Evolutionary conservation across 2,329 filamentous ascomycete species (phyloP), one percentile per base, ranked within the genome.

Genomic region (Apiospora marii): DNA sequence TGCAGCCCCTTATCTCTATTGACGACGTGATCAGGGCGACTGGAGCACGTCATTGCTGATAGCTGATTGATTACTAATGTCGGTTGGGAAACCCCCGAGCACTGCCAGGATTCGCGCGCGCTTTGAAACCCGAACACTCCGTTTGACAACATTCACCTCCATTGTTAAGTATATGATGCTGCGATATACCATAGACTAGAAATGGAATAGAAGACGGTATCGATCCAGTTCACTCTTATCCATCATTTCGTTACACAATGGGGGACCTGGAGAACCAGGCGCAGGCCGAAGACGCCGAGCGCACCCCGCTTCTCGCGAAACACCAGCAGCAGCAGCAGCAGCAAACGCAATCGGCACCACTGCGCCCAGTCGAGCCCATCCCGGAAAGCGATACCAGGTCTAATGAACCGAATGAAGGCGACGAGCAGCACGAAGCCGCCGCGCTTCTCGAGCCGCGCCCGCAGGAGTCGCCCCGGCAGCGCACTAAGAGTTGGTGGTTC

Each of bases 401-500:
- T 24, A 41, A 64, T 41, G 58, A 30, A 30, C 51, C 51, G 49
- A 53, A 53, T 30, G 51, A 58, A 19, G 24, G 34, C 58, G 58
- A 64, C 34, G 69, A 74, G 30, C 73, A 77, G 73, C 76, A 74
- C 14, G 75, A 76, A 34, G 67, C 74, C 43, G 74, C 75, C 12
- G 75, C 74, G 16, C 68, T 77, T 51, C 76, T 76, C n/a, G 75
- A 74, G 68, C 75, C 75, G 27, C 71, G 68, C 1, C 72, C 74
- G 69, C 61, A 41, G 13, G 69, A 70, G n/a, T n/a, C 70, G 41
- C 41, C 41, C 16, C 68, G 43, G 67, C 74, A 64, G 46, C 70
- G 24, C 71, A 78, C 70, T 51, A 73, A 48, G 70, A 69, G 78
- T 58, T 82, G 80, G 80, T 82, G 76, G 74, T 64, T 79, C 24